These are phyloP conservation scores for Plasmodium malariae DNA, from an alignment of 169 alveolate species.

Conservation along the genomic window DNA sequence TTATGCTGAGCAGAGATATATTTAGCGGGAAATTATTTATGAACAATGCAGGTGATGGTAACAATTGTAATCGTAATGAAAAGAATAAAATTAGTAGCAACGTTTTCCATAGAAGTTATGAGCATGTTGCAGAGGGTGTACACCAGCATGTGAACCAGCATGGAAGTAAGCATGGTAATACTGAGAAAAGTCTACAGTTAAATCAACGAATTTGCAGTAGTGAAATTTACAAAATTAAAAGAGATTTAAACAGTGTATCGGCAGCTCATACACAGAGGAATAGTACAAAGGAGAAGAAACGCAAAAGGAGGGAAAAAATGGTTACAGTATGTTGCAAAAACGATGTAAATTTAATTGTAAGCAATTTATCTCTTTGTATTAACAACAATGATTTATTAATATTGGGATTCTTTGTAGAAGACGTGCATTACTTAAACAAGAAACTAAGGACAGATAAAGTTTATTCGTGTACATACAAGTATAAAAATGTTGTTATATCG, in stretches of 20 bases:
- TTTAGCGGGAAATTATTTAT: no score
- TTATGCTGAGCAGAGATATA: no score
- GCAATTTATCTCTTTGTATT: slow-evolving; percentile 2
- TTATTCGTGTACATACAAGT: slow-evolving; percentile 31
- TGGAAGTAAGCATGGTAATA: no score
- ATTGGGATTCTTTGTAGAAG: slow-evolving; percentile 8
- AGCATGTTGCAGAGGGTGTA: no score
- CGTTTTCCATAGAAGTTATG: no score
- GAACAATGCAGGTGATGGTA: no score
- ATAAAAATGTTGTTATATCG: slow-evolving; percentile 29
- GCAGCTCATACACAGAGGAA: neutral
- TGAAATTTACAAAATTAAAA: neutral
- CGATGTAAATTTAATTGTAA: slow-evolving; percentile 11
- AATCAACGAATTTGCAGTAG: no score
- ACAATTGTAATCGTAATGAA: no score
- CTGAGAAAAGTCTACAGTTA: no score
- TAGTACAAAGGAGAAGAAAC: neutral
- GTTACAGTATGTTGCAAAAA: slow-evolving; percentile 1
- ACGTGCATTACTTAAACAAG: neutral
- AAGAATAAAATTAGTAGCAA: no score
- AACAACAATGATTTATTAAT: slow-evolving; percentile 54
- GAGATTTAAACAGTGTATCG: neutral
- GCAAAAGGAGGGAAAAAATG: neutral
- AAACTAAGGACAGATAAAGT: slow-evolving; percentile 2
- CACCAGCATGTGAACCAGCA: no score